A percentile compares a stretch with the other conserved stretches of the same genome.
These are phyloP conservation scores for Hymenoscyphus infarciens DNA, from an alignment of 2,329 filamentous ascomycete genomes.

Conservation along the genomic window DNA sequence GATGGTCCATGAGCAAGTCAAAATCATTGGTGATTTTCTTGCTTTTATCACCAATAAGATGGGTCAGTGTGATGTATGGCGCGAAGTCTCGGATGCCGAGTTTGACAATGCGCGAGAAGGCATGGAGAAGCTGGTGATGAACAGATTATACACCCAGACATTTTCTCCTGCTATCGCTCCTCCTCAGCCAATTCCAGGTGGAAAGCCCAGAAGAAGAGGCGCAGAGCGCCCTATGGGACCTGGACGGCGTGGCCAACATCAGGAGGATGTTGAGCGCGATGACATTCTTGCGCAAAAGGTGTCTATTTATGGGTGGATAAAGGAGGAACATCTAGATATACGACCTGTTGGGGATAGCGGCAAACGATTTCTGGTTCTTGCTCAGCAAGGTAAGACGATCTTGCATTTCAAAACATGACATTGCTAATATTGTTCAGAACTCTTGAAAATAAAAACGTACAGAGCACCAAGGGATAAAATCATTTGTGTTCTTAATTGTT, in stretches of 20 bases:
- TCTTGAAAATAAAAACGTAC: slow-evolving; percentile 95
- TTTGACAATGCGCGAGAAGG: slow-evolving; percentile 98
- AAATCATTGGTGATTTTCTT: slow-evolving; percentile 95
- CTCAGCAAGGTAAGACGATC: slow-evolving; percentile 66
- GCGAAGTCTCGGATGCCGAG: slow-evolving; percentile 89
- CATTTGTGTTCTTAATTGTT: slow-evolving; percentile 96
- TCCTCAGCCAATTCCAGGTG: slow-evolving; percentile 67
- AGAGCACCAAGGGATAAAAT: slow-evolving; percentile 97
- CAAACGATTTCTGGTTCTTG: slow-evolving; percentile 79
- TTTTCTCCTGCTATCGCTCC: slow-evolving; percentile 91
- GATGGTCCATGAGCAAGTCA: slow-evolving; percentile 99
- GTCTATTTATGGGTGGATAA: slow-evolving; percentile 92
- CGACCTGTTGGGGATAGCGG: slow-evolving; percentile 80
- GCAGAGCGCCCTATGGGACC: slow-evolving; percentile 68
- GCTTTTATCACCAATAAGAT: slow-evolving; percentile 98
- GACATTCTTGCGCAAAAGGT: slow-evolving; percentile 97
- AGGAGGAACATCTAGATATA: slow-evolving; percentile 91
- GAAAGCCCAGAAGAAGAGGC: slow-evolving; percentile 65
- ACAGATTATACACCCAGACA: slow-evolving; percentile 88
- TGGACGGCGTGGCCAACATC: slow-evolving; percentile 89
- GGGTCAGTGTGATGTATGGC: slow-evolving; percentile 95
- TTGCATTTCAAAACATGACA: neutral
- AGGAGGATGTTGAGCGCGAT: slow-evolving; percentile 95
- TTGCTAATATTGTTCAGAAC: slow-evolving; percentile 52
- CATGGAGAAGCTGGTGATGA: slow-evolving; percentile 99